Conservation (phyloP, 345 rosid genomes). For the Turritis glabra region DNA sequence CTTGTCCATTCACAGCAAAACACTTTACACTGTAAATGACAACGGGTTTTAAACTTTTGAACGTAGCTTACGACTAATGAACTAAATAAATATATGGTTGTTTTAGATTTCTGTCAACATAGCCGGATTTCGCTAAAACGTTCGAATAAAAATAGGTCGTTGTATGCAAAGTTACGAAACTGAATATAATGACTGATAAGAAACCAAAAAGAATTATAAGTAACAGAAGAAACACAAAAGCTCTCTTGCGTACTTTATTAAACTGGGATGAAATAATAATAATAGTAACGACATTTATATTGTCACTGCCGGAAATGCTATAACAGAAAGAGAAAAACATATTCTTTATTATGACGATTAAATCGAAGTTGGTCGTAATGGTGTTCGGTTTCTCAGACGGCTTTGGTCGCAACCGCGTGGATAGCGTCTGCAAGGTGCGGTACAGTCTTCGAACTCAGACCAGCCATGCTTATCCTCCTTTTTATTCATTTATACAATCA, state of each 20-base stretch:
- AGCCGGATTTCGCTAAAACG: not conserved
- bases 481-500: not conserved
- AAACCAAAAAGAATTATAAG: not conserved
- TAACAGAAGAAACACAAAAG: not conserved
- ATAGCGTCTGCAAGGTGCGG: constrained; percentile 77
- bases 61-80: not conserved
- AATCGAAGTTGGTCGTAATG: not conserved
- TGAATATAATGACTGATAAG: too few species aligned
- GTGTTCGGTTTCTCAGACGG: constrained; percentile 20
- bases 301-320: constrained; percentile 5
- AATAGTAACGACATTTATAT: not conserved
- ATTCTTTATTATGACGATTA: not conserved
- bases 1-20: not conserved
- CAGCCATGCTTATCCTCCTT: constrained; percentile 89
- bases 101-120: not conserved
- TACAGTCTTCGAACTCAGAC: constrained; percentile 66
- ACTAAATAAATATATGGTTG: not conserved
- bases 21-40: not conserved
- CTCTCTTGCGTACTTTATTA: constrained; percentile 20
- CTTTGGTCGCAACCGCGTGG: constrained; percentile 57
- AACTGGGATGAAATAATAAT: constrained; percentile 8
- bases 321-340: not conserved
- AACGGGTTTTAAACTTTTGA: not conserved
- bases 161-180: too few species aligned
- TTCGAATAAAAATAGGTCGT: not conserved